These are phyloP conservation scores for Chaetothyriales sp. DNA, from an alignment of 2,329 filamentous ascomycete species.

Conservation along the genomic window DNA sequence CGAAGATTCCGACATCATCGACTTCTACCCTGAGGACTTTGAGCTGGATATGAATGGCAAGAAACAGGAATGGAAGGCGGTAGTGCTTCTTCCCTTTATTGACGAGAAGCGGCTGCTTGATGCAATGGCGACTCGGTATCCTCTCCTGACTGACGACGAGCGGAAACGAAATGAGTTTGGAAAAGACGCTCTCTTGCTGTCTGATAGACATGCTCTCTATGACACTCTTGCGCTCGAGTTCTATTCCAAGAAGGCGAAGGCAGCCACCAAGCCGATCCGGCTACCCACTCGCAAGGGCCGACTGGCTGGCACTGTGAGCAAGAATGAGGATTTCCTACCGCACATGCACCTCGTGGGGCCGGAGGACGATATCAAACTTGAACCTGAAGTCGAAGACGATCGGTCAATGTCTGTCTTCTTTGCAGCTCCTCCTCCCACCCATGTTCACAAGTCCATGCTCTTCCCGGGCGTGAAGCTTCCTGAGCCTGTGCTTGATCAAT, in stretches of 20 bases:
- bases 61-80: conserved; percentile 96
- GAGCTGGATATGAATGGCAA: conserved; percentile 89
- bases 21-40: conserved; percentile 95
- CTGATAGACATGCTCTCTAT: conserved; percentile 71
- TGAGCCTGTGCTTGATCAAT: conserved; percentile 53
- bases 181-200: conserved; percentile 67
- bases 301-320: conserved; percentile 64
- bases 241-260: conserved; percentile 68
- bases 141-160: conserved; percentile 62
- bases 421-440: conserved; percentile 56
- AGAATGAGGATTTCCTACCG: conserved; percentile 70
- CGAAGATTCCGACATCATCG: conserved; percentile 77
- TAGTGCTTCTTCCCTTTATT: conserved; percentile 87
- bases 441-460: conserved; percentile 85
- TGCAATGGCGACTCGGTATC: conserved; percentile 73
- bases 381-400: conserved; percentile 61
- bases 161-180: conserved; percentile 63
- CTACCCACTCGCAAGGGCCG: conserved; percentile 62
- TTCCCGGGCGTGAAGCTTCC: conserved; percentile 67
- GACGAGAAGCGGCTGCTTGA: conserved; percentile 72
- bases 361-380: conserved; percentile 54
- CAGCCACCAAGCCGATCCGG: conserved; percentile 45
- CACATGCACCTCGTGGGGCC: conserved; percentile 70
- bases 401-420: conserved; percentile 79
- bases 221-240: conserved; percentile 71